Percentiles rank a stretch among this genome's conserved stretches.
phyloP scores from a whole-genome alignment of 2,329 filamentous ascomycete genomes.

The Fusarium marasasianum region DNA sequence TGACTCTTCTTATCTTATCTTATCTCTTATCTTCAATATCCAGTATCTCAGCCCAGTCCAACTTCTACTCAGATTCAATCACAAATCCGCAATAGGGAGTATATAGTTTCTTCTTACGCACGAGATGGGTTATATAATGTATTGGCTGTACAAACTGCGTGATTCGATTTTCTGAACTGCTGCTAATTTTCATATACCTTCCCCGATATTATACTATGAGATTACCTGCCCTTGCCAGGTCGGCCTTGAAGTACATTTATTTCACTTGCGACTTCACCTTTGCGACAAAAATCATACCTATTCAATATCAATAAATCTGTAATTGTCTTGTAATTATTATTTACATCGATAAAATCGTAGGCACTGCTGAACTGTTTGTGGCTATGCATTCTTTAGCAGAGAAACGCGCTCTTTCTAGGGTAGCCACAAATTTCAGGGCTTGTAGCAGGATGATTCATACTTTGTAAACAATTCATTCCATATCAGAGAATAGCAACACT shows the following conservation, averaged over 20 bases:
- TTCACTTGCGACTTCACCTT: fast-evolving
- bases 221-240: fast-evolving
- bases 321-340: not conserved
- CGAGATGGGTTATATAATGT: fast-evolving
- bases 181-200: fast-evolving
- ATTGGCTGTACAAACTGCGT: fast-evolving
- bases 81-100: fast-evolving
- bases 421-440: not conserved
- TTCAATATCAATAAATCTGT: not conserved
- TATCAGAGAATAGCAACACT: not conserved
- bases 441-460: fast-evolving
- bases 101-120: not conserved
- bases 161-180: fast-evolving
- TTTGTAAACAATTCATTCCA: not conserved
- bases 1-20: fast-evolving
- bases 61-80: fast-evolving
- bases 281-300: fast-evolving
- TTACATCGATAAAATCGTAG: fast-evolving
- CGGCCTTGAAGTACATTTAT: fast-evolving
- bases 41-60: fast-evolving
- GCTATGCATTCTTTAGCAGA: not conserved
- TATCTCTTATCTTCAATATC: fast-evolving
- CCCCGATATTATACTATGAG: fast-evolving
- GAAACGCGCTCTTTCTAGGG: not conserved
- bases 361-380: not conserved